These are phyloP conservation scores for Blastobotrys indianensis DNA, from an alignment of 1,139 yeast species.

Conservation along the genomic window DNA sequence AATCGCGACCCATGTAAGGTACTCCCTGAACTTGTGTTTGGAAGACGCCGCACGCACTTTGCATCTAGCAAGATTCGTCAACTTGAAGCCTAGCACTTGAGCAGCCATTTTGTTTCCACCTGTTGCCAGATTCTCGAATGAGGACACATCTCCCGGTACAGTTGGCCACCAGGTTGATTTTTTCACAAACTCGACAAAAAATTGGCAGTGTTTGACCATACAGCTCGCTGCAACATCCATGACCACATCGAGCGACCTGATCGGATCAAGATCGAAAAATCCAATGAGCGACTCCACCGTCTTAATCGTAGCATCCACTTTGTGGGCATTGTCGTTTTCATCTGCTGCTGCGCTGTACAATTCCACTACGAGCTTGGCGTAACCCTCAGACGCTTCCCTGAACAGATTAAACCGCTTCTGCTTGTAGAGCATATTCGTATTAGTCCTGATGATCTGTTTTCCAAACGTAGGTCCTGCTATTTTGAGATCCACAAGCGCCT, in stretches of 20 bases:
- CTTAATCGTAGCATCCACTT: conserved; percentile 36
- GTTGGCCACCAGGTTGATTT: conserved; percentile 68
- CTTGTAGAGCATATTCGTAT: conserved; percentile 47
- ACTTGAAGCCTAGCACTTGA: conserved; percentile 52
- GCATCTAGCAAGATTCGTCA: conserved; percentile 24
- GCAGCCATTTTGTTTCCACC: conserved; percentile 64
- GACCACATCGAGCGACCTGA: conserved; percentile 58
- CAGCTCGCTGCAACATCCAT: conserved; percentile 47
- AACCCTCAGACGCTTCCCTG: conserved; percentile 82
- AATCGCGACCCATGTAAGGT: conserved; percentile 44
- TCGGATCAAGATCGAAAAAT: conserved; percentile 71
- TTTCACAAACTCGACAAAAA: conserved; percentile 46
- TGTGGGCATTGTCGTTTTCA: conserved; percentile 33
- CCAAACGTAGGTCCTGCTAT: conserved; percentile 32
- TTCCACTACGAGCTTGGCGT: conserved; percentile 56
- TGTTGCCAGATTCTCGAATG: conserved; percentile 33
- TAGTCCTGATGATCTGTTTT: conserved; percentile 42
- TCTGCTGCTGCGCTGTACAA: conserved; percentile 41
- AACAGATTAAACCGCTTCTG: conserved; percentile 67
- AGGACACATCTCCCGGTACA: conserved; percentile 19
- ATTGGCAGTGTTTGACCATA: conserved; percentile 42
- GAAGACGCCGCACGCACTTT: too few relatives aligned
- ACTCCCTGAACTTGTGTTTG: conserved; percentile 24
- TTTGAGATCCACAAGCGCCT: conserved; percentile 21
- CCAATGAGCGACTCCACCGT: conserved; percentile 61